These are phyloP conservation scores for Pichia californica DNA, from an alignment of 805 yeast species.

Conservation along the genomic window DNA sequence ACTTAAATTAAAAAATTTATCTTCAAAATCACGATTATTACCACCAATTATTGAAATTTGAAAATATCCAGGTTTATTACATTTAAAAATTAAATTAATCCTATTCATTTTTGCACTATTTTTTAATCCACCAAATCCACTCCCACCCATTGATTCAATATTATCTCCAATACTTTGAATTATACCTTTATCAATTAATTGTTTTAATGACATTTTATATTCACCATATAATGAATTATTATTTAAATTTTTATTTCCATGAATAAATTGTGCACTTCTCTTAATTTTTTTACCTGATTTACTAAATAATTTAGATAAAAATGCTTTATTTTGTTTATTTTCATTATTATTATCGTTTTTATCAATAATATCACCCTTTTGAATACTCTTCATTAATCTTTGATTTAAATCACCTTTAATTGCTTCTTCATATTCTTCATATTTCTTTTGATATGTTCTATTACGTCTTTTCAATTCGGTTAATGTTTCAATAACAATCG, in stretches of 20 bases:
- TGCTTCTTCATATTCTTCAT: slow-evolving; percentile 36
- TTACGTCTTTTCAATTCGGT: slow-evolving; percentile 40
- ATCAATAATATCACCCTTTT: slow-evolving; percentile 30
- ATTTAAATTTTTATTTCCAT: background rate
- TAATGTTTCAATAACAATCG: slow-evolving; percentile 36
- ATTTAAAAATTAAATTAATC: slow-evolving; percentile 66
- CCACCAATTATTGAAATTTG: slow-evolving; percentile 51
- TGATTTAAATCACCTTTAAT: background rate
- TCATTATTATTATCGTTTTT: slow-evolving; percentile 23
- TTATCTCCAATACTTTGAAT: background rate
- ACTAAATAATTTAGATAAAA: slow-evolving; percentile 36
- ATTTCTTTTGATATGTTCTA: slow-evolving; percentile 37
- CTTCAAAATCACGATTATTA: slow-evolving; percentile 28
- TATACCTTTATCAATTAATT: slow-evolving; percentile 9
- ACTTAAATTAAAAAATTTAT: slow-evolving; percentile 34
- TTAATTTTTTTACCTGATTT: slow-evolving; percentile 8
- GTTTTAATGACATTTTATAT: background rate
- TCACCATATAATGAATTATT: background rate
- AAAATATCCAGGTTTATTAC: slow-evolving; percentile 68
- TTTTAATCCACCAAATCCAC: background rate
- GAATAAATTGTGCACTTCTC: background rate
- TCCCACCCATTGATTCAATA: background rate
- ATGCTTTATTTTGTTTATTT: slow-evolving; percentile 28
- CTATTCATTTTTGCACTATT: slow-evolving; percentile 31
- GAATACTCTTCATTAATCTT: background rate